Evolutionary conservation across 148 eudicot genomes (phyloP).

Genomic region (Amaranthus palmeri): DNA sequence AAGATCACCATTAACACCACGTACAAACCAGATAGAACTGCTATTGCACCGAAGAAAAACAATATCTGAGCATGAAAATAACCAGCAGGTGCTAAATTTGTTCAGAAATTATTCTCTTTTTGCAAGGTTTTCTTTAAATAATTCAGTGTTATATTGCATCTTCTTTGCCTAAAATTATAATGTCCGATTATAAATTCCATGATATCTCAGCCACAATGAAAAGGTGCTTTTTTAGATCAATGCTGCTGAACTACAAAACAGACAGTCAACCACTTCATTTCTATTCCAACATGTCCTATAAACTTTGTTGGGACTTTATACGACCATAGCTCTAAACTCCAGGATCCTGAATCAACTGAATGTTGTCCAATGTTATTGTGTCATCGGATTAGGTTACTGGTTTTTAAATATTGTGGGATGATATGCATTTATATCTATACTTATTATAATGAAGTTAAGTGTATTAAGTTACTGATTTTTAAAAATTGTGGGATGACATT

Average conservation of each 20-base stretch:
- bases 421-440: too few relatives aligned
- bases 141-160: background rate
- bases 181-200: background rate
- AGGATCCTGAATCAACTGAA: too few relatives aligned
- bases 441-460: too few relatives aligned
- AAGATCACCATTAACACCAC: slow-evolving; percentile 89
- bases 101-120: background rate
- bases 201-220: background rate
- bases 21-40: slow-evolving; percentile 73
- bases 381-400: too few relatives aligned
- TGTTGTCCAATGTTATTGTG: too few relatives aligned
- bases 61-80: slow-evolving; percentile 77
- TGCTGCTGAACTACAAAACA: background rate
- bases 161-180: background rate
- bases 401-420: too few relatives aligned
- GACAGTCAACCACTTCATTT: background rate
- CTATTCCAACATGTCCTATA: too few relatives aligned
- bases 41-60: slow-evolving; percentile 60
- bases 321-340: too few relatives aligned
- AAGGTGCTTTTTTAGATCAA: background rate
- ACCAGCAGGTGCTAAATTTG: slow-evolving; percentile 57
- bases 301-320: too few relatives aligned
- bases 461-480: too few relatives aligned
- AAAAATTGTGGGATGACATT: too few relatives aligned
- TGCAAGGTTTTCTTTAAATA: background rate